Evolutionary conservation across 345 rosid genomes (phyloP), one percentile per base, ranked within the genome.

Genomic region (Xanthoceras sorbifolium): DNA sequence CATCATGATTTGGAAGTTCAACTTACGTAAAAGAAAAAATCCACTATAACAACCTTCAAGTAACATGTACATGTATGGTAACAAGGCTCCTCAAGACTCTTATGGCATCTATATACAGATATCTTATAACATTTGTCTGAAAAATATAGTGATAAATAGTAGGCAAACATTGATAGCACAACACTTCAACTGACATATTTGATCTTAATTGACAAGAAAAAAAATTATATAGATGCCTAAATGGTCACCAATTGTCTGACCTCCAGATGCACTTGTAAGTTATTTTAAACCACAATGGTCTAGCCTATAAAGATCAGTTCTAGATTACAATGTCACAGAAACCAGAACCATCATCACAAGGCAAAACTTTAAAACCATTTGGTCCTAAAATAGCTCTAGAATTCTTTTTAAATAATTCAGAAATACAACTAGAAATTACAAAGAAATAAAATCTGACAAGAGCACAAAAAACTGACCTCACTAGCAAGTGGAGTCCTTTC

Each of bases 401-500:
- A n/a, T 63, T 28, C 28, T 22, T 9, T 42, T 42, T 18, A 9
- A 17, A 48, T 8, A 48, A 48, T 48, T 48, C 54, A 48, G n/a
- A 67, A 69, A 50, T 34, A 36, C 57, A 46, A 55, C 29, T 12
- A 66, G 5, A 59, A 68, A 20, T 31, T 38, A 63, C 34, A 71
- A 42, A 70, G 50, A 50, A 46, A 76, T 1, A 52, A 71, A 31
- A 36, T 25, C 36, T 6, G 23, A 42, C 17, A 9, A 12, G 73
- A 15, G 52, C 73, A 48, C 5, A 72, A 50, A 79, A 72, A 72
- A 80, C 64, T 75, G 31, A 96, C 99, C 99, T 96, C 99, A 44
- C 99, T 96, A 76, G 97, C 98, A 71, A 96, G 97, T 5, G 98
- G 93, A 87, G 93, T 92, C 79, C 99, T 90, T 81, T 87, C 88